A percentile compares a stretch with the other conserved stretches of the same genome.
These are phyloP conservation scores for Raddia guianensis DNA, from an alignment of 176 grass and related monocot genomes.

Conservation along the genomic window DNA sequence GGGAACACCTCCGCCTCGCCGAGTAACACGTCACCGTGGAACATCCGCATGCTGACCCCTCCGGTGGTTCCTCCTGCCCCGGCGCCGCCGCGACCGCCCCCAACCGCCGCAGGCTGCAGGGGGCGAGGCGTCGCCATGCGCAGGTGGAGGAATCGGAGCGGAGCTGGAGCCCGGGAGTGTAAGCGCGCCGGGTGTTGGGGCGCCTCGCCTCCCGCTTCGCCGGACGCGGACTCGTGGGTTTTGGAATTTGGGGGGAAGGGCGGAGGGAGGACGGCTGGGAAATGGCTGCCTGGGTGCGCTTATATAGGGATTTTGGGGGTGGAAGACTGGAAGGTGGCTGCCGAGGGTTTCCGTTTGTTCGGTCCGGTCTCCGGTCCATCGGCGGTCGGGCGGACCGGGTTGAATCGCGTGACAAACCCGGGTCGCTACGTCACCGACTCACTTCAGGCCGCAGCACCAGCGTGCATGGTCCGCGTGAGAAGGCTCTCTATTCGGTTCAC, in stretches of 20 bases:
- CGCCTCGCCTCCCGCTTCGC: slow-evolving; percentile 43
- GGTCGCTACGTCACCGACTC: neutral
- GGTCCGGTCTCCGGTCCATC: slow-evolving; percentile 29
- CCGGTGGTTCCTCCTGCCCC: neutral
- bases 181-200: slow-evolving; percentile 8
- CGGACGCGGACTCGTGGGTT: slow-evolving; percentile 46
- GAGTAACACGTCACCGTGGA: slow-evolving; percentile 72
- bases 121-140: slow-evolving; percentile 49
- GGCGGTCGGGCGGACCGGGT: slow-evolving; percentile 33
- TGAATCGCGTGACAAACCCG: slow-evolving; percentile 8
- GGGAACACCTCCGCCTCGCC: slow-evolving; percentile 80
- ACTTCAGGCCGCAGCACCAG: too few species aligned
- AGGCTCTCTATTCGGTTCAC: too few species aligned
- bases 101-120: neutral
- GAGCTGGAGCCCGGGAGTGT: slow-evolving; percentile 2
- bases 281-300: slow-evolving; percentile 7
- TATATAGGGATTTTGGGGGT: slow-evolving; percentile 41
- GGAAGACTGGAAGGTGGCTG: neutral
- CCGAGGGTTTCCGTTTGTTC: slow-evolving; percentile 41
- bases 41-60: slow-evolving; percentile 68
- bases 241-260: slow-evolving; percentile 13
- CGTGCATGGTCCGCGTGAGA: too few species aligned
- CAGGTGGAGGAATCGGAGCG: slow-evolving; percentile 30
- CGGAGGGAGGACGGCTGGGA: neutral
- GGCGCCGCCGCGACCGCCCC: neutral